Evolutionary conservation across 208 protist genomes (phyloP), one percentile per base, ranked within the genome.

Genomic region (Trypanosoma brucei): DNA sequence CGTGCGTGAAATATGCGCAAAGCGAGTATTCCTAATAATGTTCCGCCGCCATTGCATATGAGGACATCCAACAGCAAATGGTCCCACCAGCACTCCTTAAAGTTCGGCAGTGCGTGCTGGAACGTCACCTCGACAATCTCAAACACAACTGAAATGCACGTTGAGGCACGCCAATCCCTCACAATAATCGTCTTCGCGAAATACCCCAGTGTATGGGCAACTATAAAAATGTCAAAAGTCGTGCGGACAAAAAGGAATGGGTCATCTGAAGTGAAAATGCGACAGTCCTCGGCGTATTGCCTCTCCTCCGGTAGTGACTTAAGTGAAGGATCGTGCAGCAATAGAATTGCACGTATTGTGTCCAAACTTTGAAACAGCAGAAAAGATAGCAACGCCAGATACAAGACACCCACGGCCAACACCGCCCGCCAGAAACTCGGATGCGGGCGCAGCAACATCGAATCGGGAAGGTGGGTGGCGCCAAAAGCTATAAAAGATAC

Each of bases 71-170:
- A 72, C 35, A 99, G 65, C 3, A 98, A 22, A 72, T 98, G 94
- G 71, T 99, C 97, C 96, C 97, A 99, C 97, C 97, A 99, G 84
- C 97, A 99, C 80, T 99, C 96, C n/a, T 76, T 69, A 71, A 99
- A 98, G 79, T 99, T 99, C 36, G 91, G 92, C 22, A 99, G 70
- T 3, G 88, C 58, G 73, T 98, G 95, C 71, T 98, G 83, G 39
- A 99, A 96, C 1, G 92, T 94, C 45, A 97, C 70, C 83, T 99
- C 97, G 9, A 97, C 52, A 59, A 98, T 72, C 78, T 99, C 97
- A 71, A 98, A 99, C 6, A 86, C 70, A 22, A 98, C 56, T 44
- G 81, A 93, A 2, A 97, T 57, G 53, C 80, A 78, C 65, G 83
- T 93, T 58, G 87, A 85, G 46, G 98, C 57, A 46, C 83, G 86